phyloP scores from a whole-genome alignment of 2,329 filamentous ascomycete species.

The Pseudogymnoascus pannorum region DNA sequence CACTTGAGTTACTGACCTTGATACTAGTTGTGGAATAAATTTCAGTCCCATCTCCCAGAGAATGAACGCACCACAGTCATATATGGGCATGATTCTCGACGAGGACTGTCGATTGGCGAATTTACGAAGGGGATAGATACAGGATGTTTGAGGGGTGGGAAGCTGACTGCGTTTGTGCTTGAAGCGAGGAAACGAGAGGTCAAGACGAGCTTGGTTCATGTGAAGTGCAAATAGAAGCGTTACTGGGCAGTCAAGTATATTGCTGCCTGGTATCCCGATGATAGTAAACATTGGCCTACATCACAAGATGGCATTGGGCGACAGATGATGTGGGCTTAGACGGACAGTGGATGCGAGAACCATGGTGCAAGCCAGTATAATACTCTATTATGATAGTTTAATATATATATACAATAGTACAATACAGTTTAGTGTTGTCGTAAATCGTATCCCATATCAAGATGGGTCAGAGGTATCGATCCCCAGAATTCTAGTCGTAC shows the following conservation, averaged over 20 bases:
- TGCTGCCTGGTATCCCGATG: neutral
- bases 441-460: slow-evolving; percentile 3
- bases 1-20: slow-evolving; percentile 14
- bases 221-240: slow-evolving; percentile 21
- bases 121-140: slow-evolving; percentile 84
- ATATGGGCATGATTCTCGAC: slow-evolving; percentile 79
- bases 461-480: neutral
- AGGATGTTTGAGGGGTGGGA: slow-evolving; percentile 68
- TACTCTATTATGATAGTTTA: neutral
- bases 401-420: slow-evolving; percentile 3
- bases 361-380: slow-evolving; percentile 2
- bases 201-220: slow-evolving; percentile 24
- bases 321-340: neutral
- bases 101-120: slow-evolving; percentile 56
- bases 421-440: slow-evolving; percentile 3
- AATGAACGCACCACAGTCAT: slow-evolving; percentile 57
- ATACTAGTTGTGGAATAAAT: slow-evolving; percentile 46
- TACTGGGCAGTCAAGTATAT: neutral
- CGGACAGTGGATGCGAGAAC: neutral
- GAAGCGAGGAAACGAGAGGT: slow-evolving; percentile 41
- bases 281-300: neutral
- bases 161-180: slow-evolving; percentile 71
- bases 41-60: slow-evolving; percentile 34
- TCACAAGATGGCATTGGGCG: neutral
- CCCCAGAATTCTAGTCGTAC: slow-evolving; percentile 4